A percentile compares a stretch with the other conserved stretches of the same genome.
Evolutionary conservation across 2,329 filamentous ascomycete genomes (phyloP).

Genomic region (Fusarium citri): DNA sequence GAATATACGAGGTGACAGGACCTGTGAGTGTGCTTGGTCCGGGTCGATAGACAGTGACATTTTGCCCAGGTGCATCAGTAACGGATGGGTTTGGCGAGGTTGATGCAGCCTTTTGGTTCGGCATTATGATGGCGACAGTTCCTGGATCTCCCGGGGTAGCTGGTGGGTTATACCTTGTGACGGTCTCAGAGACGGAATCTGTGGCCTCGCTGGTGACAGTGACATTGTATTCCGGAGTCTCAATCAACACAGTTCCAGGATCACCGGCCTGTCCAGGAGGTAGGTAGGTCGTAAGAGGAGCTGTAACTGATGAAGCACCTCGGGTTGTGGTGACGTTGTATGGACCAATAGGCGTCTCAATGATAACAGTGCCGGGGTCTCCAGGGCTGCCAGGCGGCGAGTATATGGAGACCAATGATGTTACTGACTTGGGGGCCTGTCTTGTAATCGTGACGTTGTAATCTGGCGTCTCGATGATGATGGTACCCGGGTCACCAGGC

Average conservation of each 20-base stretch:
- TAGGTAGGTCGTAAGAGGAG: background rate
- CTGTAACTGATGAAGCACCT: background rate
- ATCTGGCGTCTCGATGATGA: constrained; percentile 5
- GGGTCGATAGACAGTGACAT: constrained; percentile 22
- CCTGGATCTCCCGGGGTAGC: constrained; percentile 23
- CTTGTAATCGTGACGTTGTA: constrained; percentile 11
- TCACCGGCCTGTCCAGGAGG: background rate
- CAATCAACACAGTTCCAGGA: background rate
- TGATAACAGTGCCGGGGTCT: background rate
- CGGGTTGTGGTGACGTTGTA: constrained; percentile 4
- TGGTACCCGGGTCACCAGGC: constrained; percentile 1
- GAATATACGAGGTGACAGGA: constrained; percentile 23
- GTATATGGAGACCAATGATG: background rate
- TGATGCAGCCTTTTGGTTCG: constrained; percentile 7
- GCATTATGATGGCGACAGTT: constrained; percentile 26
- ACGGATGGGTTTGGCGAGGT: background rate
- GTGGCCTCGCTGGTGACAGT: constrained; percentile 3
- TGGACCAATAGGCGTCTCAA: background rate
- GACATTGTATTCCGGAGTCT: constrained; percentile 8
- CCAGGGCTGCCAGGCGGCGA: background rate
- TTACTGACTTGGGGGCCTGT: background rate
- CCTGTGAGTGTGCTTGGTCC: constrained; percentile 29
- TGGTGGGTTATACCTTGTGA: constrained; percentile 22
- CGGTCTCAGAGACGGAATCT: background rate
- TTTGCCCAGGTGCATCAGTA: constrained; percentile 8